These are phyloP conservation scores for Laburnicola sp. DNA, from an alignment of 2,329 filamentous ascomycete genomes.

Conservation along the genomic window DNA sequence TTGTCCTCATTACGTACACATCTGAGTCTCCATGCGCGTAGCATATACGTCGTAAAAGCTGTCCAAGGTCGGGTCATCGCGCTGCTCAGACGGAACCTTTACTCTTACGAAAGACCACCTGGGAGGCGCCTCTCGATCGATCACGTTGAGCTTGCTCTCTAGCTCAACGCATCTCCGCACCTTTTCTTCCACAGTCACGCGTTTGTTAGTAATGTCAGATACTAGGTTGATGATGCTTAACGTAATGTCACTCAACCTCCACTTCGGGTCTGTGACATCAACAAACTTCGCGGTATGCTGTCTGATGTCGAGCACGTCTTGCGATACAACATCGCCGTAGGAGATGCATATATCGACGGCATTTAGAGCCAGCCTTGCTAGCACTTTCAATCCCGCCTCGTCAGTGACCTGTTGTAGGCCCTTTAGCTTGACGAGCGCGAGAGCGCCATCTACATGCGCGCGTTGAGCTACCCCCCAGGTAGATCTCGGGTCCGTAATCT, in stretches of 20 bases:
- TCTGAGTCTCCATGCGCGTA: conserved; percentile 33
- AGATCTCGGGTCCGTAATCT: conserved; percentile 22
- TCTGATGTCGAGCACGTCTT: conserved; percentile 24
- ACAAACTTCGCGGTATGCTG: conserved; percentile 26
- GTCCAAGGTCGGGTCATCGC: conserved; percentile 6
- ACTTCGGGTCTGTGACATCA: conserved; percentile 34
- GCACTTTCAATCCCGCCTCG: conserved; percentile 16
- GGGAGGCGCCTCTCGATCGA: conserved; percentile 26
- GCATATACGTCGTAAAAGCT: conserved; percentile 35
- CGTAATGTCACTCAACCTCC: conserved; percentile 32
- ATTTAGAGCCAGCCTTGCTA: conserved; percentile 30
- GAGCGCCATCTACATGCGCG: conserved; percentile 31
- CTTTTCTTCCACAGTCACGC: conserved; percentile 18
- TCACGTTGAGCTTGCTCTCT: conserved; percentile 26
- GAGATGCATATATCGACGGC: conserved; percentile 35
- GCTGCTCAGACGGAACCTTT: conserved; percentile 5
- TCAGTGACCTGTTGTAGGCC: conserved; percentile 23
- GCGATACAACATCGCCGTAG: conserved; percentile 22
- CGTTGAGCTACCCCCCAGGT: conserved; percentile 12
- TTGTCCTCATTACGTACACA: conserved; percentile 11
- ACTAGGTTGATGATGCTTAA: conserved; percentile 31
- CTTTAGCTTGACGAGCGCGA: conserved; percentile 28
- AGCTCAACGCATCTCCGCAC: conserved; percentile 22
- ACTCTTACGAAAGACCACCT: conserved; percentile 19
- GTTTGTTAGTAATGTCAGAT: conserved; percentile 16